Evolutionary conservation across 805 yeast genomes (phyloP).

Genomic region (Wickerhamomyces xylosicus): DNA sequence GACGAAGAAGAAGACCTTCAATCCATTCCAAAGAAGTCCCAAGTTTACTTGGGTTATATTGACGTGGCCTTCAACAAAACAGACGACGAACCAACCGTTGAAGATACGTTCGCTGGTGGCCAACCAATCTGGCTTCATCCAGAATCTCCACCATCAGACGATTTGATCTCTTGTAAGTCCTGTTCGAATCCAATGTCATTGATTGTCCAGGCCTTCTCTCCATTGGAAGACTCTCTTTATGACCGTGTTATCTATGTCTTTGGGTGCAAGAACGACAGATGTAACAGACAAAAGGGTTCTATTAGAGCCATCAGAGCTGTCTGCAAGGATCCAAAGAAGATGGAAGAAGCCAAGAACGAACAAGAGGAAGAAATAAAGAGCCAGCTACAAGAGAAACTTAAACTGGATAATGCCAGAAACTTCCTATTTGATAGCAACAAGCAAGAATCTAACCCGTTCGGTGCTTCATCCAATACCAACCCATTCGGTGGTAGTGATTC

Average conservation of each 20-base stretch:
- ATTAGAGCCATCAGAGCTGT: constrained; percentile 74
- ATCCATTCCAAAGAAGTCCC: constrained; percentile 19
- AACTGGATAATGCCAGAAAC: constrained; percentile 31
- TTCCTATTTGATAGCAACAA: constrained; percentile 22
- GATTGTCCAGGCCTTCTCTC: constrained; percentile 72
- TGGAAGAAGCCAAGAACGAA: constrained; percentile 29
- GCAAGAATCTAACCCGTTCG: constrained; percentile 32
- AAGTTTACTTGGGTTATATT: constrained; percentile 51
- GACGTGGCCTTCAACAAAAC: constrained; percentile 45
- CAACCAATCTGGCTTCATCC: constrained; percentile 61
- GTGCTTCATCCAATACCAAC: constrained; percentile 8
- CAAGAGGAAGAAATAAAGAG: constrained; percentile 30
- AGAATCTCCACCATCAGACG: constrained; percentile 43
- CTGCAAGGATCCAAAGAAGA: constrained; percentile 41
- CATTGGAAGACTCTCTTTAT: constrained; percentile 59
- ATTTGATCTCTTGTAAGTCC: constrained; percentile 48
- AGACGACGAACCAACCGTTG: constrained; percentile 34
- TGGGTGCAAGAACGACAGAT: constrained; percentile 52
- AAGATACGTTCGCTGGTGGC: constrained; percentile 81
- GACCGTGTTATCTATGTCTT: constrained; percentile 79
- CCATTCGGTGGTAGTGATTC: constrained; percentile 5
- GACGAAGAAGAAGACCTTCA: constrained; percentile 30
- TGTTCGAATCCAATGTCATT: constrained; percentile 59
- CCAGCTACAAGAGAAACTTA: constrained; percentile 32
- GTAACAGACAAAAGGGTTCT: constrained; percentile 63